Conservation (phyloP, 192 early-diverging fungal species). For the Entomortierella lignicola region DNA sequence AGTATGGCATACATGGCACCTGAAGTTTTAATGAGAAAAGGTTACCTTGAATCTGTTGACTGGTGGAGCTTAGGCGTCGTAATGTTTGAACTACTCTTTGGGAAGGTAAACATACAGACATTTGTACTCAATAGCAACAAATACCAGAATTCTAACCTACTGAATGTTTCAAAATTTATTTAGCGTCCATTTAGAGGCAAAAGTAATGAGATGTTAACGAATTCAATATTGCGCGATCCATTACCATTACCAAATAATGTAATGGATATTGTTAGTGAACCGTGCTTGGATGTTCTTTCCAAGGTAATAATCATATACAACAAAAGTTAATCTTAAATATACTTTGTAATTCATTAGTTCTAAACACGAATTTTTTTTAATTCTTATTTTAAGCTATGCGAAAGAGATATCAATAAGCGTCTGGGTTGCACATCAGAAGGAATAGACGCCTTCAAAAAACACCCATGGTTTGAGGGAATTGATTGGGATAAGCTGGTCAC, state of each 20-base stretch:
- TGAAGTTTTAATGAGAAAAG: constrained; percentile 72
- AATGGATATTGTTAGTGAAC: constrained; percentile 48
- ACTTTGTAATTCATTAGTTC: neutral
- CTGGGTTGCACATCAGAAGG: constrained; percentile 85
- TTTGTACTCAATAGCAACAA: too few species aligned
- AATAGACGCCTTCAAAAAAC: constrained; percentile 70
- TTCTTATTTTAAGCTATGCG: constrained; percentile 64
- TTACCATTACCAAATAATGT: constrained; percentile 74
- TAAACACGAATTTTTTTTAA: too few species aligned
- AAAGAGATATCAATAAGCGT: constrained; percentile 77
- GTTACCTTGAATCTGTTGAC: constrained; percentile 66
- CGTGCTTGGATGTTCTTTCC: constrained; percentile 66
- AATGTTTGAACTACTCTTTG: constrained; percentile 80
- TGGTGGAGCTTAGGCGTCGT: constrained; percentile 91
- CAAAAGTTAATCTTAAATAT: constrained; percentile 1
- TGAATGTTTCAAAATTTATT: constrained; percentile 4
- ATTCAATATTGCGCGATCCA: constrained; percentile 76
- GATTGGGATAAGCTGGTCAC: constrained; percentile 81
- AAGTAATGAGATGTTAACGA: constrained; percentile 77
- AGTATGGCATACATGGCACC: constrained; percentile 92
- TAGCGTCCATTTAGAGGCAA: constrained; percentile 85
- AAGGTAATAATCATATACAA: too few species aligned
- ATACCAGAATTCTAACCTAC: neutral
- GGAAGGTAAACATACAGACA: constrained; percentile 67
- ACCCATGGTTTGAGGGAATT: constrained; percentile 83